Percentiles rank a stretch among this genome's conserved stretches.
Conservation (phyloP, 2,329 filamentous ascomycete genomes). For the Cladosporium sp. region DNA sequence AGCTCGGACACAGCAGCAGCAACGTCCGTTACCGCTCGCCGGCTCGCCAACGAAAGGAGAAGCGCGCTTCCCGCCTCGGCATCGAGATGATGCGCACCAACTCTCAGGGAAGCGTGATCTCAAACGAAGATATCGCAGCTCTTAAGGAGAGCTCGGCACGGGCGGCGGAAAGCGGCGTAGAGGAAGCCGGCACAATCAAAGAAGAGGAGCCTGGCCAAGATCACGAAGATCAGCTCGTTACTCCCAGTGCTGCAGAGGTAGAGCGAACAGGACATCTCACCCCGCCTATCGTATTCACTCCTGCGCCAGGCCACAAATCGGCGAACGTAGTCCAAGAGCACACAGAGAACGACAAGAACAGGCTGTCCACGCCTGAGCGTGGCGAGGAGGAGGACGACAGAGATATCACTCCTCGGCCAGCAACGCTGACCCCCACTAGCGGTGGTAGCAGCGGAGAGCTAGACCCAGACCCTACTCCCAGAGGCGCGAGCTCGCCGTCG, state of each 20-base stretch:
- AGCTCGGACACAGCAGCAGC: constrained; percentile 57
- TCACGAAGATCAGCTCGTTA: constrained; percentile 12
- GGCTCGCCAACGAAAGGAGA: constrained; percentile 34
- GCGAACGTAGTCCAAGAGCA: constrained; percentile 36
- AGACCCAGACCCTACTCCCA: constrained; percentile 38
- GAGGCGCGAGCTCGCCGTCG: constrained; percentile 26
- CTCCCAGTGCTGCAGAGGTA: constrained; percentile 26
- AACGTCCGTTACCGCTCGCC: constrained; percentile 13
- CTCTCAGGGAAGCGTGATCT: constrained; percentile 73
- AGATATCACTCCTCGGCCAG: constrained; percentile 36
- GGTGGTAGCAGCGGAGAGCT: constrained; percentile 10
- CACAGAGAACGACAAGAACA: not conserved
- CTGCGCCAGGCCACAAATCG: constrained; percentile 37
- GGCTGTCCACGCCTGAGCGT: not conserved
- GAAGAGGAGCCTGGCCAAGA: constrained; percentile 22
- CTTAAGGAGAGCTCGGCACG: constrained; percentile 25
- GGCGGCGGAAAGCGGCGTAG: constrained; percentile 14
- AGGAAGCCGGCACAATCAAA: constrained; percentile 32
- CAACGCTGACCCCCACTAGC: constrained; percentile 13
- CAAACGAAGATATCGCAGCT: constrained; percentile 41
- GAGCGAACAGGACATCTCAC: constrained; percentile 39
- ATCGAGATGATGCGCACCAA: constrained; percentile 98
- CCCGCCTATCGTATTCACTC: constrained; percentile 50
- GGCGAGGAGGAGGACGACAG: constrained; percentile 21
- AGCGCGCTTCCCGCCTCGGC: constrained; percentile 70